Evolutionary conservation across 2,329 filamentous ascomycete genomes (phyloP), one percentile per base, ranked within the genome.

Genomic region (Pezicula radicicola): DNA sequence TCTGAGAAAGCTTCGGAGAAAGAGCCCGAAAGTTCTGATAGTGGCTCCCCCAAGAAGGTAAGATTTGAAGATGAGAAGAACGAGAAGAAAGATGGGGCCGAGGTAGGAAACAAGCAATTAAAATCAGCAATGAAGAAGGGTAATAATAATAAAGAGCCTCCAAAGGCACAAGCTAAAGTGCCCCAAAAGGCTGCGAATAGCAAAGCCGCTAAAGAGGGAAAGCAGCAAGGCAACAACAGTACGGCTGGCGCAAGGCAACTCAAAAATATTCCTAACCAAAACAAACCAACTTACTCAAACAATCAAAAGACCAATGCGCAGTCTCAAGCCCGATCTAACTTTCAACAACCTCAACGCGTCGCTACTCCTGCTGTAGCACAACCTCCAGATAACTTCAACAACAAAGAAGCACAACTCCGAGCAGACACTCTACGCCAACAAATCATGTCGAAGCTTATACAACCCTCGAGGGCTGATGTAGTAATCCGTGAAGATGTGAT

Each of bases 401-500:
- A 28, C 21, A 45, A 45, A 45, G 42, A 30, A 45, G 21, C 19
- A 16, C 8, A 45, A 8, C 9, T 45, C 12, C 19, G 42, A 45
- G 42, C 42, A 15, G 19, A 25, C 8, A 25, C 21, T n/a, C 19
- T 15, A 27, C 9, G 25, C 9, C 42, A 25, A 16, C 27, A 21
- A 19, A 28, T 30, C 15, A 45, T 45, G 42, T 45, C 76, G 0
- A 72, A 77, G 42, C 69, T 77, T 47, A 68, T 83, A 41, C 67
- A 76, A 57, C 76, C 77, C 2, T 67, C 74, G 39, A 70, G 72
- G 25, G 70, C 77, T 25, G 71, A 78, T 45, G 72, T 81, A 16
- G 63, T 84, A 33, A 74, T 80, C 49, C 72, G 81, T 2, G 80
- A 85, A 60, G 77, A 82, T 54, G 72, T 80, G 2, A 66, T 84